Base-by-base conservation (phyloP, 352 stramenopile species). In the Saprolegnia parasitica region DNA sequence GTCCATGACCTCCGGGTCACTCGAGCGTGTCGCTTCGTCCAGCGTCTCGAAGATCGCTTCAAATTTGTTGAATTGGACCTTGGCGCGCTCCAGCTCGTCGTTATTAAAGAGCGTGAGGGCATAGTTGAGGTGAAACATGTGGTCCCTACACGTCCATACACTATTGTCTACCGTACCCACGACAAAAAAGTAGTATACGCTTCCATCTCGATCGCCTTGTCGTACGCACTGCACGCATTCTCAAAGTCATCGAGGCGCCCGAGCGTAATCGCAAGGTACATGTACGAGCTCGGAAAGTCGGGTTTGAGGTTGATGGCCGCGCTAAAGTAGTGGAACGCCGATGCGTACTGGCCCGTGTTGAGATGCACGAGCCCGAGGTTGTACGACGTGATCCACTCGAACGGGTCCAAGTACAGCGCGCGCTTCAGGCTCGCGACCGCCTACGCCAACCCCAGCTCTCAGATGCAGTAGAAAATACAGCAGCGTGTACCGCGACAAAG, bases 311-410 rank as follows among this genome's bases (percentile, higher is more conserved):
- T 95, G 71, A 96, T 94, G 8, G 87, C 79, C 29, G 88, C 84
- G 56, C 83, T 96, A 58, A 98, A 95, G 75, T 96, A 96, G 73
- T 98, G 91, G 73, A 98, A 98, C 3, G 93, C 90, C 0, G 87
- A 96, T 29, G 93, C 91, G 77, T 96, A 96, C 76, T 98, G 91
- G 8, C 81, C 83, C 57, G 89, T 96, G 77, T 92, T 93, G 24
- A 98, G 77, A 71, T 97, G 89, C 18, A 98, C 88, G n/a, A 98
- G 79, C 0, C 93, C 93, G 45, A 98, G 80, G 76, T 98, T 98
- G 75, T 97, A 98, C 50, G 78, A 87, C 57, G 92, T 96, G 77
- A 97, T 97, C 91, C 91, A 98, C 80, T 98, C 91, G 73, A 98
- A 98, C 45, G 93, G 93, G 52, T 97, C 89, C 58, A 98, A 66